phyloP scores from a whole-genome alignment of 148 eudicot species.

The Hydrangea macrophylla region DNA sequence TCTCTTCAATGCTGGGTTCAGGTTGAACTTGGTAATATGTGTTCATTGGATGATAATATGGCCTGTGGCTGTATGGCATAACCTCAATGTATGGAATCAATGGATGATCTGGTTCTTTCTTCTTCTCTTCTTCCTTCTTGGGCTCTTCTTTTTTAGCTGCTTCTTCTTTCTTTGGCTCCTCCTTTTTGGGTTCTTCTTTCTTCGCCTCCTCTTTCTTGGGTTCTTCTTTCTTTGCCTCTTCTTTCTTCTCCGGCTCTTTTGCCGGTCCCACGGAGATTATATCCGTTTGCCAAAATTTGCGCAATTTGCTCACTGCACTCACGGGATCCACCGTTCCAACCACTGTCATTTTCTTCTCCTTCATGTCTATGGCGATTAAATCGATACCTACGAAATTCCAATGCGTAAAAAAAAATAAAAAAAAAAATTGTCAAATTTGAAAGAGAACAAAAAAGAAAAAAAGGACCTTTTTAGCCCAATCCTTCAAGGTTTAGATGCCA shows the following conservation, averaged over 20 bases:
- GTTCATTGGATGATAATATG: conserved; percentile 35
- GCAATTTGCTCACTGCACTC: conserved; percentile 41
- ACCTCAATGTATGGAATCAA: conserved; percentile 6
- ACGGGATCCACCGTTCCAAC: conserved; percentile 56
- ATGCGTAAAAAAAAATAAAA: background rate
- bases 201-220: conserved; percentile 26
- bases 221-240: conserved; percentile 34
- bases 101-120: conserved; percentile 14
- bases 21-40: conserved; percentile 38
- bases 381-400: conserved; percentile 44
- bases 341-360: conserved; percentile 44
- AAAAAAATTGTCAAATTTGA: too few relatives aligned
- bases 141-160: conserved; percentile 41
- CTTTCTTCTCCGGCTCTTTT: conserved; percentile 48
- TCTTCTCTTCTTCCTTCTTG: conserved; percentile 27
- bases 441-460: background rate
- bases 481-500: background rate
- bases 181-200: conserved; percentile 35
- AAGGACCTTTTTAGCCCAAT: background rate
- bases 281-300: conserved; percentile 49
- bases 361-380: conserved; percentile 58
- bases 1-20: conserved; percentile 73
- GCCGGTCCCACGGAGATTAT: conserved; percentile 57
- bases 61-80: conserved; percentile 36
- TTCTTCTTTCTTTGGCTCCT: conserved; percentile 32